Conservation (phyloP, 2,329 filamentous ascomycete species). For the Graphilbum fragrans region DNA sequence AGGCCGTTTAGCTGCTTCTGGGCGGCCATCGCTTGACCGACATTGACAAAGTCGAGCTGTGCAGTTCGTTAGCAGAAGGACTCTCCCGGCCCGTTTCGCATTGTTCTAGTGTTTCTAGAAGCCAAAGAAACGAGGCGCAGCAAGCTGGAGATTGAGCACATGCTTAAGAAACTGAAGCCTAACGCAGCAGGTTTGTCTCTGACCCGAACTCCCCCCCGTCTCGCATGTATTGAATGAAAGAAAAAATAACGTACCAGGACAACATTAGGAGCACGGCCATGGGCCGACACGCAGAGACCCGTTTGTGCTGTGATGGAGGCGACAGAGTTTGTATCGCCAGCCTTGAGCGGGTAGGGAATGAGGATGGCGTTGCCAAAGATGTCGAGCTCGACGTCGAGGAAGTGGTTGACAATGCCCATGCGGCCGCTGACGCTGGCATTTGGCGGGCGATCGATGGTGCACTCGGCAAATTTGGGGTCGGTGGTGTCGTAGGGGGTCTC, state of each 20-base stretch:
- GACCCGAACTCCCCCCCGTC: neutral
- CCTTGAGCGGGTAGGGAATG: slow-evolving; percentile 16
- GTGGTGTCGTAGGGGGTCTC: slow-evolving; percentile 61
- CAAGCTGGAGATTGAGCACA: no score
- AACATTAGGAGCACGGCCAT: slow-evolving; percentile 22
- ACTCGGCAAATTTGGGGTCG: slow-evolving; percentile 47
- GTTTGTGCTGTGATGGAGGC: slow-evolving; percentile 30
- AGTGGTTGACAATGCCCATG: slow-evolving; percentile 49
- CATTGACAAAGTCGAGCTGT: slow-evolving; percentile 10
- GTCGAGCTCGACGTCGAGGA: slow-evolving; percentile 35
- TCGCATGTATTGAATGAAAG: no score
- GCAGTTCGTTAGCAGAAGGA: neutral
- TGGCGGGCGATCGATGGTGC: slow-evolving; percentile 50
- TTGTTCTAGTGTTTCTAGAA: no score
- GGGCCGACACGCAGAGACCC: slow-evolving; percentile 17
- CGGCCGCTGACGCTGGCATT: slow-evolving; percentile 23
- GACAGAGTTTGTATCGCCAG: slow-evolving; percentile 33
- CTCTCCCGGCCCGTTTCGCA: no score
- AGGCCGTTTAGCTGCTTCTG: slow-evolving; percentile 9
- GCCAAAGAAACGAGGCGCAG: neutral
- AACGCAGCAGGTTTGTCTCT: neutral
- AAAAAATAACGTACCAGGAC: slow-evolving; percentile 13
- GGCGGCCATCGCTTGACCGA: slow-evolving; percentile 8
- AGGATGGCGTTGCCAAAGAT: slow-evolving; percentile 15
- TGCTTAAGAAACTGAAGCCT: no score